These are phyloP conservation scores for Sporisorium exsertum DNA, from an alignment of 1,284 basidiomycete genomes.

Conservation along the genomic window DNA sequence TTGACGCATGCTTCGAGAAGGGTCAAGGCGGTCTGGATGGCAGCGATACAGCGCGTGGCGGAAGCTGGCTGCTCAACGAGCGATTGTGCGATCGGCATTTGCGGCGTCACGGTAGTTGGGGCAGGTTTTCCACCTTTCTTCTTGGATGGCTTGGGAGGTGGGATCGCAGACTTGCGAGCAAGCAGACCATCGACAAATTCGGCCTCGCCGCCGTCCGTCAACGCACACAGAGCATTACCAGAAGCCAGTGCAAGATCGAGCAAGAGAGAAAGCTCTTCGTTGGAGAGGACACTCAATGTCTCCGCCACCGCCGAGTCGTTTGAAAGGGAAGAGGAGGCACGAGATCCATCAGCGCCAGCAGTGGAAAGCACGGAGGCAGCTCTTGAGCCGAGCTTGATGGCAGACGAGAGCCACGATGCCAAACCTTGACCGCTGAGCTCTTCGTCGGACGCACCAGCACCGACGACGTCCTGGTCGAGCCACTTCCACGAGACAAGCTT, in stretches of 20 bases:
- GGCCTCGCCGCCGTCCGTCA: conserved; percentile 54
- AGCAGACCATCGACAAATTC: conserved; percentile 49
- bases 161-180: conserved; percentile 9
- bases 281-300: conserved; percentile 24
- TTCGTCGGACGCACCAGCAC: conserved; percentile 9
- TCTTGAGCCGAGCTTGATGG: conserved; percentile 42
- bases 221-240: conserved; percentile 52
- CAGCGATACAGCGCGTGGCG: conserved; percentile 32
- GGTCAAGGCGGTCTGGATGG: conserved; percentile 34
- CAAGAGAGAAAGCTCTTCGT: conserved; percentile 48
- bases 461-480: conserved; percentile 36
- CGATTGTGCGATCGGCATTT: conserved; percentile 18
- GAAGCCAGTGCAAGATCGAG: conserved; percentile 47
- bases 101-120: background rate
- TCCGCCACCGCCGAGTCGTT: conserved; percentile 8
- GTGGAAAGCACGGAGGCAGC: conserved; percentile 39
- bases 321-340: conserved; percentile 15
- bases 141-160: conserved; percentile 25
- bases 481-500: conserved; percentile 52
- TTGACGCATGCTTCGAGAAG: conserved; percentile 48
- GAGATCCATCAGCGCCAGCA: conserved; percentile 25
- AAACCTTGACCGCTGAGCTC: conserved; percentile 47
- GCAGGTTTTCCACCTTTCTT: conserved; percentile 29
- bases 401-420: conserved; percentile 51
- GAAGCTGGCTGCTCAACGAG: conserved; percentile 34